A percentile compares a stretch with the other conserved stretches of the same genome.
Evolutionary conservation across 164 flowering plant species (phyloP).

Genomic region (Berberis thunbergii): DNA sequence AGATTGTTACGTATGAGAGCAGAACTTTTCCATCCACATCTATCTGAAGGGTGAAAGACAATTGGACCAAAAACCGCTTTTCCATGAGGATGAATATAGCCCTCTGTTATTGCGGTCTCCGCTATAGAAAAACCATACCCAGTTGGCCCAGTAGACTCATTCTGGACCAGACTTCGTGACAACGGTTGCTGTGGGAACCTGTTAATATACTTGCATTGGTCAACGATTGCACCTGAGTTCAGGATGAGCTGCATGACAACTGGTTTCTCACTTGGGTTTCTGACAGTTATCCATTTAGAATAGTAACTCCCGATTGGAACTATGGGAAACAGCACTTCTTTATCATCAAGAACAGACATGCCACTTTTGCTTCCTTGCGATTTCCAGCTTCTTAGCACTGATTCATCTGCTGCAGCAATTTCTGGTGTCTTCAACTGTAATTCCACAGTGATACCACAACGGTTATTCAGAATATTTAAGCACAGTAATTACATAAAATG

Average conservation of each 20-base stretch:
- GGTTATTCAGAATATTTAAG: too few species aligned
- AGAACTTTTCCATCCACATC: conserved; percentile 73
- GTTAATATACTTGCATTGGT: conserved; percentile 40
- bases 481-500: too few species aligned
- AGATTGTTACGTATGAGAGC: conserved; percentile 77
- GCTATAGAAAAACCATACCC: conserved; percentile 55
- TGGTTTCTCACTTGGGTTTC: conserved; percentile 63
- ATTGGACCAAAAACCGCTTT: conserved; percentile 65
- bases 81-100: conserved; percentile 57
- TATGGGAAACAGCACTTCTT: conserved; percentile 50
- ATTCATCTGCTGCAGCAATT: conserved; percentile 45
- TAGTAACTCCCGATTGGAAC: conserved; percentile 50
- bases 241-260: conserved; percentile 73
- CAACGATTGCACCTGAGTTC: conserved; percentile 54
- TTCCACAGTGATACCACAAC: conserved; percentile 3
- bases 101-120: conserved; percentile 53
- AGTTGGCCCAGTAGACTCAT: conserved; percentile 18
- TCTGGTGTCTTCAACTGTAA: conserved; percentile 28
- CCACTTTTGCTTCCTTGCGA: conserved; percentile 44
- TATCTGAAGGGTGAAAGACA: conserved; percentile 56
- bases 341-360: conserved; percentile 58
- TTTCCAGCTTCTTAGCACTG: conserved; percentile 55
- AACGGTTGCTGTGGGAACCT: conserved; percentile 24
- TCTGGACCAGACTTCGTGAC: conserved; percentile 22
- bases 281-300: conserved; percentile 57